phyloP scores from a whole-genome alignment of 1,139 yeast species.

The Blastobotrys indianensis region DNA sequence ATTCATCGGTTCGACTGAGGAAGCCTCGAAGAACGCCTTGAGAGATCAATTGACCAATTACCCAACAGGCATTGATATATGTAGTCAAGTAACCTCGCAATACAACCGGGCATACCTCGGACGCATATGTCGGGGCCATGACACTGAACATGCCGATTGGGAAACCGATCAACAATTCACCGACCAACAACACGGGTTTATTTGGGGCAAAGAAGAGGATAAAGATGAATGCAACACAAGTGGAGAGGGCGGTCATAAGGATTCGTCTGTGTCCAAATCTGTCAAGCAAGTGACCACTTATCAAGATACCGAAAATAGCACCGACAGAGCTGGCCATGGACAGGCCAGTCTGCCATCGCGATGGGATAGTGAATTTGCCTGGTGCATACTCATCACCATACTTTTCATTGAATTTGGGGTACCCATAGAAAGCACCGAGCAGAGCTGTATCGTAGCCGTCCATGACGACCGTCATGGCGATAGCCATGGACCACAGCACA shows the following conservation, averaged over 20 bases:
- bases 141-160: conserved; percentile 45
- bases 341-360: conserved; percentile 9
- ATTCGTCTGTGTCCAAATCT: conserved; percentile 4
- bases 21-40: conserved; percentile 4
- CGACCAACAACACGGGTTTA: conserved; percentile 34
- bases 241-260: background rate
- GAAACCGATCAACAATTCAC: conserved; percentile 40
- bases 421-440: conserved; percentile 37
- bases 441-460: conserved; percentile 43
- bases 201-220: conserved; percentile 11
- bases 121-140: conserved; percentile 41
- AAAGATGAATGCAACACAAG: conserved; percentile 1
- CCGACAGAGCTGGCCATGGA: conserved; percentile 17
- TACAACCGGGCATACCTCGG: conserved; percentile 44
- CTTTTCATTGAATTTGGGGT: conserved; percentile 2
- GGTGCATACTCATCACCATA: conserved; percentile 9
- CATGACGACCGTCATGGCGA: conserved; percentile 41
- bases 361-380: background rate
- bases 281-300: conserved; percentile 37
- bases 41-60: conserved; percentile 37
- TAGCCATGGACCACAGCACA: conserved; percentile 39
- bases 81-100: conserved; percentile 41
- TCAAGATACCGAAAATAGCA: conserved; percentile 39
- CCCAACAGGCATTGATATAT: conserved; percentile 39
- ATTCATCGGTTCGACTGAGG: conserved; percentile 3